A percentile compares a stretch with the other conserved stretches of the same genome.
These are phyloP conservation scores for Heliosperma pusillum DNA, from an alignment of 148 eudicot species.

Conservation along the genomic window DNA sequence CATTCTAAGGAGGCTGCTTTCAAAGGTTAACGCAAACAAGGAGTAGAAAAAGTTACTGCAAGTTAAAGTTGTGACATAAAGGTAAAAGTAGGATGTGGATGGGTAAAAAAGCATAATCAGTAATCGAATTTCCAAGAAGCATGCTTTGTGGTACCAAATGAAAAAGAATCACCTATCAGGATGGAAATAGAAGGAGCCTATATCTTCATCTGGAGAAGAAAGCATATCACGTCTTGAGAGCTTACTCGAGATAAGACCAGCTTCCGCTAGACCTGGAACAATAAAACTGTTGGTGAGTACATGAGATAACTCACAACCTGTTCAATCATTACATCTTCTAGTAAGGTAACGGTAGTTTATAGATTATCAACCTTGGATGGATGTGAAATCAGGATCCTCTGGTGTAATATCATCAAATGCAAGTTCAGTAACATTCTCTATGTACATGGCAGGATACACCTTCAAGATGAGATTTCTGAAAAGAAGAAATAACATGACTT, in stretches of 20 bases:
- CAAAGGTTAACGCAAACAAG: too few species aligned
- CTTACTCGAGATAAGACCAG: conserved; percentile 96
- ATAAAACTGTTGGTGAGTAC: conserved; percentile 8
- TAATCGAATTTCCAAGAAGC: not conserved
- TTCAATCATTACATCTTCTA: conserved; percentile 13
- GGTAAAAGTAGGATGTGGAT: not conserved
- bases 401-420: conserved; percentile 96
- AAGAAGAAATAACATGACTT: conserved; percentile 6
- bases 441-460: conserved; percentile 98
- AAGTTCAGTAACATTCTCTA: conserved; percentile 84
- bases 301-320: conserved; percentile 17
- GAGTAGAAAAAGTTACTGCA: too few species aligned
- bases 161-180: conserved; percentile 69
- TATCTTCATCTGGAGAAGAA: conserved; percentile 59
- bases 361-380: conserved; percentile 87
- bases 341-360: not conserved
- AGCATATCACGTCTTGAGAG: conserved; percentile 77
- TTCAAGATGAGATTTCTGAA: conserved; percentile 69
- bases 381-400: conserved; percentile 90
- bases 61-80: not conserved
- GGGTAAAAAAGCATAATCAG: not conserved
- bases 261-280: conserved; percentile 91
- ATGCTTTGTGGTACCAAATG: not conserved
- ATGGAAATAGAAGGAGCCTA: conserved; percentile 58
- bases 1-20: too few species aligned